Evolutionary conservation across 179 eudicot species (phyloP).

Genomic region (Spergularia azorica): DNA sequence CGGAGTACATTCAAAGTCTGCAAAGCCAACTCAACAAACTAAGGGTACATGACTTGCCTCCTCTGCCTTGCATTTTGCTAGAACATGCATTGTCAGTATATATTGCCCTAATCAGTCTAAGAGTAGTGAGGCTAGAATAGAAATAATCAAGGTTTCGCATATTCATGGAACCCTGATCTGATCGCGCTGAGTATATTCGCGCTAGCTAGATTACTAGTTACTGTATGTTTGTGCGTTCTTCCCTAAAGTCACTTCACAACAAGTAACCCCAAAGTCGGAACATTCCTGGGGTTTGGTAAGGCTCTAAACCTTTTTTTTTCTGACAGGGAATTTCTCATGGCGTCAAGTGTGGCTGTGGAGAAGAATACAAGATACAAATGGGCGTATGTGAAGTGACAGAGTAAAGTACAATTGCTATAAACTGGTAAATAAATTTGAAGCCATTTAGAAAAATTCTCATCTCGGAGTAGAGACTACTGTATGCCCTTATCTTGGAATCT

Average conservation of each 20-base stretch:
- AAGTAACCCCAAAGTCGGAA: too few relatives aligned
- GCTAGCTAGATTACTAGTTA: background rate
- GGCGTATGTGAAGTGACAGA: conserved; percentile 25
- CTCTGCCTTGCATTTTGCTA: conserved; percentile 8
- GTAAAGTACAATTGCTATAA: conserved; percentile 11
- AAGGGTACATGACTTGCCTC: conserved; percentile 44
- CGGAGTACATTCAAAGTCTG: conserved; percentile 61
- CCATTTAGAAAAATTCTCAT: background rate
- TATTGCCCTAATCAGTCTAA: background rate
- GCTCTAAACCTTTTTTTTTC: background rate
- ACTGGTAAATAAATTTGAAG: background rate
- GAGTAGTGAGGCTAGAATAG: too few relatives aligned
- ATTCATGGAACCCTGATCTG: background rate
- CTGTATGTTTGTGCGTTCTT: background rate
- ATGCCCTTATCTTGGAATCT: too few relatives aligned
- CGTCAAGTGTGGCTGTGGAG: conserved; percentile 62
- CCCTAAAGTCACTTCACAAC: background rate
- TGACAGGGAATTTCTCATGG: conserved; percentile 58
- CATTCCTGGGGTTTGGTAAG: too few relatives aligned
- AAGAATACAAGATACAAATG: conserved; percentile 53
- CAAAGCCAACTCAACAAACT: conserved; percentile 57
- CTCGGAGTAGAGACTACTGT: too few relatives aligned
- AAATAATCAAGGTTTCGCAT: background rate
- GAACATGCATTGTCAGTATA: background rate
- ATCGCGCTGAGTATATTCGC: background rate